Conservation (phyloP, 176 grass and related monocot genomes). For the bread wheat (Triticum aestivum) region IWGSC_CS_RefSeq_v2.1 NC_057800.1:450988541-450989040, state of each 20-base stretch:
- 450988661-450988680: neutral
- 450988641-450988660: neutral
- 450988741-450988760: neutral
- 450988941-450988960: conserved; percentile 27
- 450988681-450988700: neutral
- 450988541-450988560: neutral
- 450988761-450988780: neutral
- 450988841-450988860: neutral
- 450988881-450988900: neutral
- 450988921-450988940: neutral
- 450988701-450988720: neutral
- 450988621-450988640: neutral
- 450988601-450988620: neutral
- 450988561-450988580: too few relatives aligned
- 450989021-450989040: conserved; percentile 10
- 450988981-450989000: neutral
- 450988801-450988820: neutral
- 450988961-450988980: conserved; percentile 19
- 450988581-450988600: neutral
- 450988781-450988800: neutral
- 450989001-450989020: neutral
- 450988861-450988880: neutral
- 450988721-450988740: conserved; percentile 10
- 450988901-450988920: neutral
- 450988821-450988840: conserved; percentile 26